A percentile compares a stretch with the other conserved stretches of the same genome.
Evolutionary conservation across 2,329 filamentous ascomycete species (phyloP).

Genomic region (Scedosporium apiospermum): DNA sequence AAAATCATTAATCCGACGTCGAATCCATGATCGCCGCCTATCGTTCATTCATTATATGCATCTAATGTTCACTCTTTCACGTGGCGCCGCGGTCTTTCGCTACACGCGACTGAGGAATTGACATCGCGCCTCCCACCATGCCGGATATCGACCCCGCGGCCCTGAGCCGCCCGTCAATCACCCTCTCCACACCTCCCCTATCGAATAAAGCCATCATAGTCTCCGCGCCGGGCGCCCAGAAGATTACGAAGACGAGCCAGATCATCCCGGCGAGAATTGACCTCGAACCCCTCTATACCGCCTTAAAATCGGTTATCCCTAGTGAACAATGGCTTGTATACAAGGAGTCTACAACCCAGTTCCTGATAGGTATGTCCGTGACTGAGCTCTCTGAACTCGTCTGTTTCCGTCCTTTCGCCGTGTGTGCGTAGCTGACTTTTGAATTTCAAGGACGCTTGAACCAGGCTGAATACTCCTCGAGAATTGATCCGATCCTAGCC

Average conservation of each 20-base stretch:
- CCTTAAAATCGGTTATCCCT: conserved; percentile 49
- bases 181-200: conserved; percentile 49
- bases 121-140: conserved; percentile 32
- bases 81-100: conserved; percentile 34
- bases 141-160: conserved; percentile 64
- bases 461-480: conserved; percentile 49
- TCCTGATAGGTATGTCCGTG: conserved; percentile 44
- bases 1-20: conserved; percentile 32
- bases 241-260: conserved; percentile 50
- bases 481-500: conserved; percentile 50
- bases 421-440: background rate
- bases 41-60: conserved; percentile 26
- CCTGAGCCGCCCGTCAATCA: conserved; percentile 50
- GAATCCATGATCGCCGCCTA: conserved; percentile 31
- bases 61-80: conserved; percentile 32
- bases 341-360: conserved; percentile 53
- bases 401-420: background rate
- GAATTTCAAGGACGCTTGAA: conserved; percentile 46
- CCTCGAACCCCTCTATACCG: conserved; percentile 54
- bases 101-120: conserved; percentile 35
- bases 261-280: conserved; percentile 58
- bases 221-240: conserved; percentile 37
- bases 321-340: conserved; percentile 54
- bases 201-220: conserved; percentile 48
- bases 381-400: background rate